Percentiles rank a stretch among this genome's conserved stretches.
Conservation (phyloP, 106 monocot genomes). For the Dendrobium officinale region DNA sequence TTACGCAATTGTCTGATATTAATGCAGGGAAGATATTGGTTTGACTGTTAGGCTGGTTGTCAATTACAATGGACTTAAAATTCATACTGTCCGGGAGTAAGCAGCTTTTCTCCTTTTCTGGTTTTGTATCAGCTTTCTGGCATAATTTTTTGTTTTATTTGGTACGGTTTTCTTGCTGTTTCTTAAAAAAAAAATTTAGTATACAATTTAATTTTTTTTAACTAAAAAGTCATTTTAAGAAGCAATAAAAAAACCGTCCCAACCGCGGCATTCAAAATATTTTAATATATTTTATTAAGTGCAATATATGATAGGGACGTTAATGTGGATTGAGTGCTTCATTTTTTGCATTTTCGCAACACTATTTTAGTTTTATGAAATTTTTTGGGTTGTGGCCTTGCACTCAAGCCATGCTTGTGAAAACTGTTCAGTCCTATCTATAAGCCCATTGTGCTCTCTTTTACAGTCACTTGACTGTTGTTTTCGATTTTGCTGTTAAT, state of each 20-base stretch:
- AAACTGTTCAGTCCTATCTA: neutral
- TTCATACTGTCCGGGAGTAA: constrained; percentile 68
- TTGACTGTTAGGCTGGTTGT: constrained; percentile 94
- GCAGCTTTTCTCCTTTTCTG: constrained; percentile 9
- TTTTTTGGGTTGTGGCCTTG: neutral
- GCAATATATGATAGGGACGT: neutral
- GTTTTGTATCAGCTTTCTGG: neutral
- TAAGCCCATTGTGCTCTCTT: neutral
- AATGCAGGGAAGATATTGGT: constrained; percentile 84
- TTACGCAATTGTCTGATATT: neutral
- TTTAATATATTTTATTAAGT: neutral
- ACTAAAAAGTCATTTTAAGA: too few relatives aligned
- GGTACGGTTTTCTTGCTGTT: too few relatives aligned
- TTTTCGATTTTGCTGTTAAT: neutral
- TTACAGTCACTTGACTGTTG: neutral
- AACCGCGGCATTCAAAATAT: neutral
- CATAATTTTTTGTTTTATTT: neutral
- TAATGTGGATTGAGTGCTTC: neutral
- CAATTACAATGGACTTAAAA: constrained; percentile 87
- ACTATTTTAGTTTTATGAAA: neutral
- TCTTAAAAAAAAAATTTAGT: too few relatives aligned
- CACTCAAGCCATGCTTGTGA: neutral
- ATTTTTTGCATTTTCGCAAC: neutral
- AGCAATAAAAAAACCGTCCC: too few relatives aligned
- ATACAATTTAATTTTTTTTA: too few relatives aligned